phyloP scores from a whole-genome alignment of 2,329 filamentous ascomycete species.

The Fusarium tanahbumbuense region DNA sequence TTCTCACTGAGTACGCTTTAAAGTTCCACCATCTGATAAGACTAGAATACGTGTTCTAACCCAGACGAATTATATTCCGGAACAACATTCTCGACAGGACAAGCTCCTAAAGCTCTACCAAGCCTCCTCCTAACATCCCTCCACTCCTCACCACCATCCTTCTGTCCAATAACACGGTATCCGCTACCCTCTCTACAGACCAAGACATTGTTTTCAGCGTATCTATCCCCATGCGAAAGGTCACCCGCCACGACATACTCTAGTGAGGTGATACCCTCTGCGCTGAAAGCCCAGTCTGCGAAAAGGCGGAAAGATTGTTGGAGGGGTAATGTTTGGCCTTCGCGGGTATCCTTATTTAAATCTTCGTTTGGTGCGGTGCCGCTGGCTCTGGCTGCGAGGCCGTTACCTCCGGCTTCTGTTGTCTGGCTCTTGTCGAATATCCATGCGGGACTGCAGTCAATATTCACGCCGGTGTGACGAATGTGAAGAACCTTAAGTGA shows the following conservation, averaged over 20 bases:
- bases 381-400: fast-evolving
- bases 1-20: no score
- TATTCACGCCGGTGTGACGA: background rate
- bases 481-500: constrained; percentile 4
- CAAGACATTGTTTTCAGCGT: background rate
- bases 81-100: constrained; percentile 1
- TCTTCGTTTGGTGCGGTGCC: fast-evolving
- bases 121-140: background rate
- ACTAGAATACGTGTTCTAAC: no score
- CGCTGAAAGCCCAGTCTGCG: background rate
- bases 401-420: background rate
- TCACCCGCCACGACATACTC: background rate
- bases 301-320: background rate
- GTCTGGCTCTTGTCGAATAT: background rate
- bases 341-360: fast-evolving
- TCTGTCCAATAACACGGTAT: background rate
- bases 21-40: no score
- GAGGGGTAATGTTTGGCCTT: background rate
- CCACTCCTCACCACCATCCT: background rate
- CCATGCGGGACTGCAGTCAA: background rate
- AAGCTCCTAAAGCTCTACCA: background rate
- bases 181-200: background rate
- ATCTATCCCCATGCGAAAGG: background rate
- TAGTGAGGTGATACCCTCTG: fast-evolving
- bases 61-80: background rate